These are phyloP conservation scores for Nicotiana attenuata DNA, from an alignment of 257 asterid genomes.

Conservation along the genomic window DNA sequence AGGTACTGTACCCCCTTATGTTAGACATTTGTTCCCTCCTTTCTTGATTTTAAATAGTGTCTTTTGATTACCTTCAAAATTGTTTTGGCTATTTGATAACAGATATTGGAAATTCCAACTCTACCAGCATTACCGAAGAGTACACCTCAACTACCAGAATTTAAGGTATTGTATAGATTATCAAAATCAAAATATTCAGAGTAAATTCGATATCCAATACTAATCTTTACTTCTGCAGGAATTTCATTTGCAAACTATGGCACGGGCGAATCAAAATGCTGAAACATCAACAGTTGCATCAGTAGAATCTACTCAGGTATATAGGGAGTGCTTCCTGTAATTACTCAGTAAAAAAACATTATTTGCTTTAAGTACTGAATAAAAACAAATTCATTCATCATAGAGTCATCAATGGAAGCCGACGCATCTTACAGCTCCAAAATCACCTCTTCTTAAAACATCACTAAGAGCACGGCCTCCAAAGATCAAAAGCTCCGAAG, in stretches of 20 bases:
- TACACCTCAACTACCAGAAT: slow-evolving; percentile 73
- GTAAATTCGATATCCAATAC: background rate
- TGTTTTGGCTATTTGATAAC: slow-evolving; percentile 5
- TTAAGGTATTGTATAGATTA: slow-evolving; percentile 47
- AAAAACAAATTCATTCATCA: background rate
- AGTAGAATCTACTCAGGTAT: slow-evolving; percentile 51
- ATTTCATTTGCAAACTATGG: slow-evolving; percentile 85
- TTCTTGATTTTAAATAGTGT: background rate
- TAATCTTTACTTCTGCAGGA: slow-evolving; percentile 44
- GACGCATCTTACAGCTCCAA: slow-evolving; percentile 67
- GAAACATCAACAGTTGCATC: slow-evolving; percentile 73
- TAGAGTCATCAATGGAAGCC: slow-evolving; percentile 72
- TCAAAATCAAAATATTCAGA: background rate
- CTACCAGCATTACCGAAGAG: slow-evolving; percentile 62
- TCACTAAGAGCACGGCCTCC: slow-evolving; percentile 82
- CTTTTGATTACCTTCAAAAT: background rate
- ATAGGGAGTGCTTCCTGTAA: slow-evolving; percentile 1
- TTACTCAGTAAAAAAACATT: background rate
- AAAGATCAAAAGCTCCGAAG: slow-evolving; percentile 56
- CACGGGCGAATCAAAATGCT: slow-evolving; percentile 67
- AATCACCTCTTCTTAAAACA: slow-evolving; percentile 78
- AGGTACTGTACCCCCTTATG: slow-evolving; percentile 29
- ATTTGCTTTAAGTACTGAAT: background rate
- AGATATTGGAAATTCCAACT: slow-evolving; percentile 67
- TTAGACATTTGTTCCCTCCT: background rate